Conservation (phyloP, 2,329 filamentous ascomycete genomes). For the Epichloe festucae region DNA sequence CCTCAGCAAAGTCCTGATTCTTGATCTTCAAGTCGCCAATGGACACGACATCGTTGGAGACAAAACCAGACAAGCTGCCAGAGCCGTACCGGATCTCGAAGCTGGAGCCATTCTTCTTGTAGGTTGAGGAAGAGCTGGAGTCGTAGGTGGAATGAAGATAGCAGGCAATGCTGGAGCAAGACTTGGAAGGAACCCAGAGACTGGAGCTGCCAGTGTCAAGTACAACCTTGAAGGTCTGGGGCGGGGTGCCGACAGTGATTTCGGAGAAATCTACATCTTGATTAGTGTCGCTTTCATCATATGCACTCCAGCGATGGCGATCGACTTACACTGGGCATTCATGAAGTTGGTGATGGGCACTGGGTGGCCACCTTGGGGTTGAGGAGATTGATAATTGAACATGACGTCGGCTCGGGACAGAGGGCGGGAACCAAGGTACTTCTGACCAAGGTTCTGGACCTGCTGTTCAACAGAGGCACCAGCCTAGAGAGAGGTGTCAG, state of each 20-base stretch:
- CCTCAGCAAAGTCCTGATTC: conserved; percentile 90
- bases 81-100: conserved; percentile 96
- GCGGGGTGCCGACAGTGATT: conserved; percentile 81
- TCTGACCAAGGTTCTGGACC: conserved; percentile 74
- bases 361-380: conserved; percentile 55
- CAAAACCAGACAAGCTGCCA: conserved; percentile 82
- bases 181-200: conserved; percentile 87
- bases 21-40: conserved; percentile 87
- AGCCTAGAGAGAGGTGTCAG: conserved; percentile 36
- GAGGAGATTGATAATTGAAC: conserved; percentile 62
- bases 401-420: conserved; percentile 58
- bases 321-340: conserved; percentile 84
- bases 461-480: conserved; percentile 70
- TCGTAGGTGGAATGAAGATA: conserved; percentile 97
- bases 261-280: conserved; percentile 73
- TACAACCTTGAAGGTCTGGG: conserved; percentile 95
- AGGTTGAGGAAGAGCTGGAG: conserved; percentile 74
- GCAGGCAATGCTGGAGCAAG: conserved; percentile 93
- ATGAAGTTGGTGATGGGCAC: conserved; percentile 94
- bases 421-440: conserved; percentile 77
- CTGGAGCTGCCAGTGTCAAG: conserved; percentile 98
- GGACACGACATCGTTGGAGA: conserved; percentile 73
- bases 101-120: conserved; percentile 82
- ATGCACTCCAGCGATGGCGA: background rate
- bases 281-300: background rate